A percentile compares a stretch with the other conserved stretches of the same genome.
phyloP scores from a whole-genome alignment of 2,329 filamentous ascomycete genomes.

The Fusarium nodosum region DNA sequence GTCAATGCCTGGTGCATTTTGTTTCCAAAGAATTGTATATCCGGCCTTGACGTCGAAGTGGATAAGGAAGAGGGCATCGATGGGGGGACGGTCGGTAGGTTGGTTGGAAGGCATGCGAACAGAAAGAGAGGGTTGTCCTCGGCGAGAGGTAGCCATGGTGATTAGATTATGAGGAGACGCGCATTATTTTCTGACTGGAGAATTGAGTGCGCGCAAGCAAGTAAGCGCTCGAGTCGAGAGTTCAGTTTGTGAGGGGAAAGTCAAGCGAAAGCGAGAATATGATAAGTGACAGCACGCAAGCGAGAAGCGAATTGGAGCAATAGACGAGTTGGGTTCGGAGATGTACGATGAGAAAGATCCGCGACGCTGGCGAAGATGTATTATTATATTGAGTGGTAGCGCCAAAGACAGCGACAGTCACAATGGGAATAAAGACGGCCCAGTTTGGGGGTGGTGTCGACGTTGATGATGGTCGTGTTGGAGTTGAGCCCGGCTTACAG shows the following conservation, averaged over 20 bases:
- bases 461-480: constrained; percentile 38
- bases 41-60: constrained; percentile 93
- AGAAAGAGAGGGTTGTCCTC: constrained; percentile 58
- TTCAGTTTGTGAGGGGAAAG: constrained; percentile 14
- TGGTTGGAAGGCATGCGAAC: constrained; percentile 53
- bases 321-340: background rate
- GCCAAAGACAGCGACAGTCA: background rate
- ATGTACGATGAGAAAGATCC: background rate
- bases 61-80: constrained; percentile 88
- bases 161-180: constrained; percentile 46
- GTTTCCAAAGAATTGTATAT: constrained; percentile 92
- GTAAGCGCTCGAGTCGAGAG: constrained; percentile 14
- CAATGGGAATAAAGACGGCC: constrained; percentile 7
- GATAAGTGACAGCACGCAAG: constrained; percentile 19
- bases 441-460: constrained; percentile 3
- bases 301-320: constrained; percentile 9
- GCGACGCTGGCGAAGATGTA: background rate
- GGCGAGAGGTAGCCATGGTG: constrained; percentile 59
- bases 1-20: constrained; percentile 74
- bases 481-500: constrained; percentile 45
- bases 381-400: background rate
- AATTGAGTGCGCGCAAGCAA: constrained; percentile 14
- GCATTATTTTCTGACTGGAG: constrained; percentile 47
- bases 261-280: constrained; percentile 17
- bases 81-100: constrained; percentile 52